Base-by-base conservation (phyloP, 208 protist species). In the Leishmania tropica region DNA sequence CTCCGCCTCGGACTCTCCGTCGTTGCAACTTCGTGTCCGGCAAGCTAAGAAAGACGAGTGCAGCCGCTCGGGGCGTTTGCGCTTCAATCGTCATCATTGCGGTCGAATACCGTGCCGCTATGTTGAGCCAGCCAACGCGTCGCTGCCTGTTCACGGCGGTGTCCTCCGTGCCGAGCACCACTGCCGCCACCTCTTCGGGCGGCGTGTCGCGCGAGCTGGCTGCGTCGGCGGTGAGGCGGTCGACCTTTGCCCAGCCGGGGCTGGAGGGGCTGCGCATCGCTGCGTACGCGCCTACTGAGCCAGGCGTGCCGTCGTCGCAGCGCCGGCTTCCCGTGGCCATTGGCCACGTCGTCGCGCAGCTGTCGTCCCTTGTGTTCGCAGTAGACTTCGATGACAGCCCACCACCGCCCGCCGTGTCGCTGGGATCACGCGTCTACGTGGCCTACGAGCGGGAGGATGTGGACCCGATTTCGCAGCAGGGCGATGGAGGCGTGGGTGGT, bases 281-380 rank as follows among this genome's bases (percentile, higher is more conserved):
- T 5, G 90, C 89, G 3, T 96, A 92, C 78, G 42, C 62, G 13
- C 42, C 76, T 3, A 42, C 83, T 1, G 86, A 87, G 15, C 75
- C 75, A 2, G 82, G 76, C 47, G 83, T 65, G 17, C 85, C 77
- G 21, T 72, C 42, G 51, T 80, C 86, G 10, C 84, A 85, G 56
- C 83, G 90, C 51, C 75, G 76, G 0, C 81, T 75, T 60, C 85
- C 93, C 65, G 84, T 92, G 64, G 90, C 93, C 56, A 81, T 95
- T 58, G 94, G 94, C n/a, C 89, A 89, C 68, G 88, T 97, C 40
- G 89, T 93, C 7, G 88, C 94, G 3, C 94, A 96, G 75, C 86
- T 97, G 48, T 93, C 91, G 15, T 89, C 89, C 48, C 81, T 81
- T 3, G 91, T 94, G n/a, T 91, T 94, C 28, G 94, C 94, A 13